Evolutionary conservation across 176 grass and related monocot species (phyloP), one percentile per base, ranked within the genome.

Genomic region (Oryza glumipatula): DNA sequence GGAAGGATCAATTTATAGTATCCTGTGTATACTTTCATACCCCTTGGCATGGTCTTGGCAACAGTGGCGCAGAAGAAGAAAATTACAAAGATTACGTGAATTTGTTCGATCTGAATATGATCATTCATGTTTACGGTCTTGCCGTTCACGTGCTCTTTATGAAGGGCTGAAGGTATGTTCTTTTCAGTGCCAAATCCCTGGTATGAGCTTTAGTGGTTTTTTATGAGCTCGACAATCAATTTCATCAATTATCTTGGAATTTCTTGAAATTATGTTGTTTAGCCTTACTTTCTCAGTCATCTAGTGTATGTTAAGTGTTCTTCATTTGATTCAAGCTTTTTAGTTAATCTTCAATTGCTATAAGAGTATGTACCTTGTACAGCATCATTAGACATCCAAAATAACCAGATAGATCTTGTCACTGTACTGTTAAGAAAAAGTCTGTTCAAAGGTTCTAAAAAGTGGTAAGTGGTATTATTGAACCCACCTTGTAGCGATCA

Each of bases 101-200:
- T 98, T 90, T 98, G 96, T 98, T 88, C 88, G 96, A 80, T 95
- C 93, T 0, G 96, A 92, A 82, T 98, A 98, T 82, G 96, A 98
- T 86, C 96, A 98, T 87, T 95, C 96, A 16, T 98, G 96, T 61
- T 80, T 98, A 83, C 82, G 93, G 52, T 98, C 96, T 60, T 95
- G 96, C 81, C 89, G 96, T 72, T 98, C 96, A 22, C 93, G 96
- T 21, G 96, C 96, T 78, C 93, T 95, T 86, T 98, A 98, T 74
- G 96, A 98, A 87, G 96, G 96, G 32, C 80, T 98, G n/a, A 98
- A 98, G 96, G 96, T 88, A 88, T 81, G 90, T 51, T 43, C 44
- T 67, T 45, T 68, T 63, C 26, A 76, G 22, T 52, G 67, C 19
- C 72, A 76, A 51, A 9, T 68, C n/a, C n/a, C 68, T 30, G 33